A percentile compares a stretch with the other conserved stretches of the same genome.
phyloP scores from a whole-genome alignment of 768 basidiomycete genomes.

The Coprinopsis strossmayeri region DNA sequence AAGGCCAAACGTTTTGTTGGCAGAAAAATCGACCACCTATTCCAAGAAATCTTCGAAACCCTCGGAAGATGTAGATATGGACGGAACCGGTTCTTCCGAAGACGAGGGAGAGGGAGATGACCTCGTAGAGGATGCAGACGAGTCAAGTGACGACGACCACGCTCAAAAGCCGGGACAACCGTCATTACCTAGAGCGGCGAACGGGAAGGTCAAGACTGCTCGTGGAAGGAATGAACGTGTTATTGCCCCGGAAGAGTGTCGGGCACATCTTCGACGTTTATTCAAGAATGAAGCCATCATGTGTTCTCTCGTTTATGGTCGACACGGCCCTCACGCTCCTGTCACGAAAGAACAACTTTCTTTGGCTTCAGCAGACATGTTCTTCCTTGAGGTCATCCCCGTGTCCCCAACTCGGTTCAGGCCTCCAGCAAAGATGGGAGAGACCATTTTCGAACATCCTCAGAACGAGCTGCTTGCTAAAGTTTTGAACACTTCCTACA shows the following conservation, averaged over 20 bases:
- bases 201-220: slow-evolving; percentile 67
- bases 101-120: slow-evolving; percentile 42
- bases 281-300: slow-evolving; percentile 80
- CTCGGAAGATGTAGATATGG: slow-evolving; percentile 39
- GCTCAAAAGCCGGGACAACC: slow-evolving; percentile 14
- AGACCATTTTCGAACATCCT: slow-evolving; percentile 90
- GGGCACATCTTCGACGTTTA: slow-evolving; percentile 85
- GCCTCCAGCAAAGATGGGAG: slow-evolving; percentile 87
- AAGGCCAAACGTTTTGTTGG: slow-evolving; percentile 72
- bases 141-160: slow-evolving; percentile 30
- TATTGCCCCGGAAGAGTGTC: slow-evolving; percentile 85
- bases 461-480: slow-evolving; percentile 87
- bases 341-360: slow-evolving; percentile 55
- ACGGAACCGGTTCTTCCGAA: slow-evolving; percentile 43
- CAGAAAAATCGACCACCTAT: slow-evolving; percentile 34
- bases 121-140: slow-evolving; percentile 43
- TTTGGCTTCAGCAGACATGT: slow-evolving; percentile 85
- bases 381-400: slow-evolving; percentile 90
- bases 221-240: slow-evolving; percentile 89
- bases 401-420: slow-evolving; percentile 95
- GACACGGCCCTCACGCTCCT: slow-evolving; percentile 79
- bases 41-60: slow-evolving; percentile 19
- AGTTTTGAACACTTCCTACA: slow-evolving; percentile 75
- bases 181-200: slow-evolving; percentile 59
- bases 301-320: slow-evolving; percentile 84